Percentiles rank a stretch among this genome's conserved stretches.
These are phyloP conservation scores for Omphalea diandra DNA, from an alignment of 441 rosid species.

Conservation along the genomic window DNA sequence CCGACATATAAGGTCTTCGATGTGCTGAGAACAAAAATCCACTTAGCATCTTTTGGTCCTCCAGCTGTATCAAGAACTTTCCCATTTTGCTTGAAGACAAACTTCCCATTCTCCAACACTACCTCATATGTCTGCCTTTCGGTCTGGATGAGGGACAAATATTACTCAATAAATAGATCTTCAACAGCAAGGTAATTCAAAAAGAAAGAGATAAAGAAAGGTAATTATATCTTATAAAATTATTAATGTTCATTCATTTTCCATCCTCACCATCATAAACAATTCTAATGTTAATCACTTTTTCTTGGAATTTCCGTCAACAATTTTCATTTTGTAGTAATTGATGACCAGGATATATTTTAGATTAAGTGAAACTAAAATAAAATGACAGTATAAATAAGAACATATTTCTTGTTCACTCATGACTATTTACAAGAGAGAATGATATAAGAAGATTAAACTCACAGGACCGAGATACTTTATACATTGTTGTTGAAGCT, in stretches of 20 bases:
- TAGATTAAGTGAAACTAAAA: not conserved
- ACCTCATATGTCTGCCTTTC: conserved; percentile 82
- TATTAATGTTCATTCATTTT: not conserved
- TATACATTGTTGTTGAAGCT: conserved; percentile 90
- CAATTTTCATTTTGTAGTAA: not conserved
- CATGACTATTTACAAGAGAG: not conserved
- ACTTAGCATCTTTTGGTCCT: conserved; percentile 54
- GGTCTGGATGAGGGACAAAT: conserved; percentile 34
- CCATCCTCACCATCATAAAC: not conserved
- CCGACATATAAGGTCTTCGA: conserved; percentile 75
- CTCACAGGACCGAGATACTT: conserved; percentile 92
- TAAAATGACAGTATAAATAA: not conserved
- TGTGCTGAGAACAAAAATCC: conserved; percentile 95
- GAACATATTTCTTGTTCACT: not conserved
- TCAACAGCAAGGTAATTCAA: not conserved
- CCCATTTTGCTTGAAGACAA: conserved; percentile 56
- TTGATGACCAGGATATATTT: not conserved
- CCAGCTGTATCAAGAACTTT: conserved; percentile 53
- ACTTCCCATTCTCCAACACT: conserved; percentile 48
- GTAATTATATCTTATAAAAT: not conserved
- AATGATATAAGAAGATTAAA: not conserved
- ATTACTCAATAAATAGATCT: not conserved
- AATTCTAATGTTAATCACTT: not conserved
- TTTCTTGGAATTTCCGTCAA: not conserved
- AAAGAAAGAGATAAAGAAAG: not conserved